These are phyloP conservation scores for Cardiospermum halicacabum DNA, from an alignment of 345 rosid species.

Conservation along the genomic window DNA sequence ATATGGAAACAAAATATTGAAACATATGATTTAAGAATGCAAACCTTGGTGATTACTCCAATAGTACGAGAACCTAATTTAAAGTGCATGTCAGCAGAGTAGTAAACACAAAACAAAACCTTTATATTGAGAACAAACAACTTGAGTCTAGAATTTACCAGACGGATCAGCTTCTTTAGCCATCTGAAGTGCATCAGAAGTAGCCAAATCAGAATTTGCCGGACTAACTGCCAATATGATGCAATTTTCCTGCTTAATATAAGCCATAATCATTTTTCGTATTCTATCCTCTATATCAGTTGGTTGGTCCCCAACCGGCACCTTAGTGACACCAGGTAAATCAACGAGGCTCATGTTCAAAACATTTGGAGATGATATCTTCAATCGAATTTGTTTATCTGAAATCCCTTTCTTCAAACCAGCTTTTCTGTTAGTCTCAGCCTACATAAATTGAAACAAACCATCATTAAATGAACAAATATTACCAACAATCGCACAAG, in stretches of 20 bases:
- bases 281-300: conserved; percentile 55
- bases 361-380: conserved; percentile 53
- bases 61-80: conserved; percentile 59
- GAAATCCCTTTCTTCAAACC: conserved; percentile 61
- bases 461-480: not conserved
- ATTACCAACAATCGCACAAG: not conserved
- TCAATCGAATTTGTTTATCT: conserved; percentile 49
- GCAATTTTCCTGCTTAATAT: conserved; percentile 45
- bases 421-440: conserved; percentile 59
- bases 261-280: conserved; percentile 48
- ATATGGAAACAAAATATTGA: not conserved
- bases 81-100: conserved; percentile 3
- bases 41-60: conserved; percentile 71
- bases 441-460: conserved; percentile 29
- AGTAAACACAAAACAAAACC: conserved; percentile 15
- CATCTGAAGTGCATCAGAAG: conserved; percentile 71
- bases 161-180: conserved; percentile 59
- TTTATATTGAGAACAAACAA: not conserved
- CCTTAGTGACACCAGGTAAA: conserved; percentile 70
- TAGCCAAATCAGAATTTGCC: conserved; percentile 69
- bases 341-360: conserved; percentile 64
- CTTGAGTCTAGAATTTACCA: conserved; percentile 25
- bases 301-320: conserved; percentile 76
- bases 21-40: not conserved
- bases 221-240: conserved; percentile 68